Evolutionary conservation across 2,329 filamentous ascomycete species (phyloP), one percentile per base, ranked within the genome.

Genomic region (Trichoderma sp.): DNA sequence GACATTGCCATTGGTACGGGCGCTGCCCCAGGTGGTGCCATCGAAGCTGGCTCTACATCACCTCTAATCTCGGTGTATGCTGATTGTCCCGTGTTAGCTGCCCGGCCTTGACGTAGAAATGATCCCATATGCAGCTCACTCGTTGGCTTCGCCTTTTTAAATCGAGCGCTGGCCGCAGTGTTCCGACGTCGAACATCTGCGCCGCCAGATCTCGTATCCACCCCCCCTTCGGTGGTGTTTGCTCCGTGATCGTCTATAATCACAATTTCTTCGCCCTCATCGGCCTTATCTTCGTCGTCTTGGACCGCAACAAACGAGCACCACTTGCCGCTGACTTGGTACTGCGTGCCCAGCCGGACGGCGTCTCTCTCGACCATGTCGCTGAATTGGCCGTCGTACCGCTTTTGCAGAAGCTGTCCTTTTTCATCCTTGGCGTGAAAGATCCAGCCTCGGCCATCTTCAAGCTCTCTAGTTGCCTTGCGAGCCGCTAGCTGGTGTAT

Each of bases 241-340:
- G 8, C 56, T 14, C 55, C 32, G 18, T 8, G 11, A 6, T 37
- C 13, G 3, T 70, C 21, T 0, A 24, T 30, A 1, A 18, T 32
- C 5, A 14, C 66, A 2, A 16, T 24, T 10, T 26, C 43, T 49
- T 63, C 8, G 3, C n/a, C 18, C n/a, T 21, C 8, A 8, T 3
- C 32, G 30, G 59, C 30, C 24, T 18, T 34, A 5, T 63, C 66
- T 6, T 59, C 68, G 1, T 81, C 77, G 10, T 82, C 79, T 70
- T 89, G 83, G 1, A 91, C 82, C 2, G 91, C 91, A 3, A 93
- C 87, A 71, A 93, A 94, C 0, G 90, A 91, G 74, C 88, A 91
- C 85, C 88, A 91, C 74, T 89, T 91, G 1, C 89, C 87, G 2
- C 84, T 86, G 10, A 93, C 85, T 73, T 92, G 89, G 74, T 87